phyloP scores from a whole-genome alignment of 331 rosid species.

The Malus hybrid region DNA sequence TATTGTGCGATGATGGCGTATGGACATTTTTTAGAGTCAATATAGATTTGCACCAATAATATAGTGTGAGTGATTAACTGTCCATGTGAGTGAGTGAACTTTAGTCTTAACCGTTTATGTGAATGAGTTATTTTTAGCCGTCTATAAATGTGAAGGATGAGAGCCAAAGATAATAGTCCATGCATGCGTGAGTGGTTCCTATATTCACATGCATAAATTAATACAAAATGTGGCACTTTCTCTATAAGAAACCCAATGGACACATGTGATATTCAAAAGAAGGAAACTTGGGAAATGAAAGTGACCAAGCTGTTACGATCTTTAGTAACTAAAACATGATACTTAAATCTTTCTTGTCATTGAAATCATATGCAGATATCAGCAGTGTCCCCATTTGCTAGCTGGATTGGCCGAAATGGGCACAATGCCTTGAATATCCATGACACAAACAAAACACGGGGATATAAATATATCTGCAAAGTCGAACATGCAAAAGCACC shows the following conservation, averaged over 20 bases:
- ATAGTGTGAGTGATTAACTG: not conserved
- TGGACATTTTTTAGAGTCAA: no score
- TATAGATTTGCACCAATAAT: not conserved
- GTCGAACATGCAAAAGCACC: not conserved
- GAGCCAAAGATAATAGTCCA: no score
- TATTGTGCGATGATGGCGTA: not conserved
- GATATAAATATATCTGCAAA: not conserved
- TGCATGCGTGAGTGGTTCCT: no score
- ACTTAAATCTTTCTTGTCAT: not conserved
- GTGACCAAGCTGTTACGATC: not conserved
- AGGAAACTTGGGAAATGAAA: not conserved
- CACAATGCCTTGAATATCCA: not conserved
- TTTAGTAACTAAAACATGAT: not conserved
- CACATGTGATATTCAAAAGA: not conserved
- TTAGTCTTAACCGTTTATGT: no score
- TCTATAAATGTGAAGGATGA: not conserved
- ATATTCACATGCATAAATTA: not conserved
- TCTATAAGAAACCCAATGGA: not conserved
- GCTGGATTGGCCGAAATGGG: not conserved
- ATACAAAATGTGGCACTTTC: not conserved
- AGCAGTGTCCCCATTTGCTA: not conserved
- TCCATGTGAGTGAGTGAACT: no score
- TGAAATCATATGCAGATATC: not conserved
- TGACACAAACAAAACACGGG: not conserved
- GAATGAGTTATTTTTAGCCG: not conserved